Evolutionary conservation across 805 yeast genomes (phyloP), one percentile per base, ranked within the genome.

Genomic region (Schwanniomyces occidentalis): DNA sequence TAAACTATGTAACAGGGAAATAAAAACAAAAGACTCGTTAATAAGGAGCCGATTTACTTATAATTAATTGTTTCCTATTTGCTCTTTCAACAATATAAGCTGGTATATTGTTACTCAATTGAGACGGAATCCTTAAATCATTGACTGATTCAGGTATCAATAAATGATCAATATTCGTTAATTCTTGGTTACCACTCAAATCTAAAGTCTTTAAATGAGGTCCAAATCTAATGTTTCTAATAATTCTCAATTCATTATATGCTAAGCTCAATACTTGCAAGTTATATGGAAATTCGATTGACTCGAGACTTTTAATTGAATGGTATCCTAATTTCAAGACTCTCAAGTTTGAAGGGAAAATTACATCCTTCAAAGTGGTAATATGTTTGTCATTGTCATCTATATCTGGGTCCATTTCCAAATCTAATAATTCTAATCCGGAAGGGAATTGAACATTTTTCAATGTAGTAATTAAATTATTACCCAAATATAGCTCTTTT

Each of bases 341-440:
- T 27, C 56, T 56, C 24, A 69, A 51, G 36, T 51, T 49, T 8
- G 53, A 54, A 0, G 74, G 73, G 17, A 66, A 56, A 4, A 55
- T 43, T 4, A 67, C 70, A 43, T 69, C 74, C 41, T 67, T 68
- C 27, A 69, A 48, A 4, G 69, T 61, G 2, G 69, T 62, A 21
- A 69, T 52, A 37, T 60, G 61, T 44, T 65, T 69, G 33, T 68
- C 74, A 41, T 58, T 55, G n/a, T 66, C 72, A 17, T 63, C 65
- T 10, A 42, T 34, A 26, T 65, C 61, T 1, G 72, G 73, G 30
- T 65, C 69, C 65, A 63, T 65, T 26, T 65, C 67, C 24, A 69
- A 36, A 37, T 69, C 71, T 25, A 69, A 47, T n/a, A 65, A 56
- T 40, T 66, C 65, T 17, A 69, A 48, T 3, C 58, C 46, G 2